Percentiles rank a stretch among this genome's conserved stretches.
Conservation (phyloP, 208 protist species). For the Leptomonas seymouri region DNA sequence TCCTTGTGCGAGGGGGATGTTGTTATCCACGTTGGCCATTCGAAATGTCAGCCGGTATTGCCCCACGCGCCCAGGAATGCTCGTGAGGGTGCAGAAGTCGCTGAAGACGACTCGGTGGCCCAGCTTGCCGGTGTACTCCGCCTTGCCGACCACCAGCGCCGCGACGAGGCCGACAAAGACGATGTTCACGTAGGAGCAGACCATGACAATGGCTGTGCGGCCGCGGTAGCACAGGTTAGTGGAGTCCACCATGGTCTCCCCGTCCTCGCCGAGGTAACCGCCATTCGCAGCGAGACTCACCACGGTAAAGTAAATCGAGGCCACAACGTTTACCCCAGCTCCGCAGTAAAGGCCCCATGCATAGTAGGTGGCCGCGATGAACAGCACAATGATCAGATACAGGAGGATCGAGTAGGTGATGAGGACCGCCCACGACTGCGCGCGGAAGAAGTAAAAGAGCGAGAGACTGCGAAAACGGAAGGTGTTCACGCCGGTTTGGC, state of each 20-base stretch:
- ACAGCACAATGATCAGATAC: constrained; percentile 65
- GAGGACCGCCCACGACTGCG: constrained; percentile 57
- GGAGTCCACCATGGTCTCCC: constrained; percentile 61
- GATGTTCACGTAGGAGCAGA: constrained; percentile 81
- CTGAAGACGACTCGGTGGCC: constrained; percentile 83
- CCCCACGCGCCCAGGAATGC: constrained; percentile 42
- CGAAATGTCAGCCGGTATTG: constrained; percentile 70
- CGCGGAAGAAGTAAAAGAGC: constrained; percentile 71
- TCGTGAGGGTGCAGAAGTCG: constrained; percentile 73
- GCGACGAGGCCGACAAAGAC: constrained; percentile 86
- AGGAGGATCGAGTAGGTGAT: constrained; percentile 62
- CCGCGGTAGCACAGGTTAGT: constrained; percentile 68
- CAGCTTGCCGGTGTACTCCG: constrained; percentile 64
- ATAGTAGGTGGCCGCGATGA: constrained; percentile 59
- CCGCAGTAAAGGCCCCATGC: constrained; percentile 64
- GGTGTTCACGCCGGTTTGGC: constrained; percentile 64
- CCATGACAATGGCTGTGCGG: constrained; percentile 75
- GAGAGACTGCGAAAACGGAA: constrained; percentile 73
- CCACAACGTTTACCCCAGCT: constrained; percentile 42
- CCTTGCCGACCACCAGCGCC: constrained; percentile 84
- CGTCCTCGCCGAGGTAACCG: constrained; percentile 82
- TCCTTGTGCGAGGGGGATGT: constrained; percentile 61
- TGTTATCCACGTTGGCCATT: constrained; percentile 77
- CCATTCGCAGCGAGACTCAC: constrained; percentile 87
- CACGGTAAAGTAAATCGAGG: constrained; percentile 79